Evolutionary conservation across 2,329 filamentous ascomycete genomes (phyloP), one percentile per base, ranked within the genome.

Genomic region (Juglanconis oblonga): DNA sequence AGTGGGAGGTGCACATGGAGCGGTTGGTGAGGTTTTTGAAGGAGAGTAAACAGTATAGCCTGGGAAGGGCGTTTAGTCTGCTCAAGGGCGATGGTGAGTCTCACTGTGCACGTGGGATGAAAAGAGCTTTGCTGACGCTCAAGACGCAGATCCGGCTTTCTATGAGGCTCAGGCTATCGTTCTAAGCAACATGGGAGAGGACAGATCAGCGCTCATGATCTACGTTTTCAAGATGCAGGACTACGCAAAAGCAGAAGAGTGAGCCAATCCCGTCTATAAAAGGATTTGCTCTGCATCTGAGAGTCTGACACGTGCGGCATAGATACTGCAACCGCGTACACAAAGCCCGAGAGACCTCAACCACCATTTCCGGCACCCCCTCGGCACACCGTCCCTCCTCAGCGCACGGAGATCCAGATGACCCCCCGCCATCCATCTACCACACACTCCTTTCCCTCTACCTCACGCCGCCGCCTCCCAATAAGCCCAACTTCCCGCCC

Each of bases 181-280:
- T 24, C 84, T 98, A 44, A 92, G 91, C 74, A 96, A 95, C 67
- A 97, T 98, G 91, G 92, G 91, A 6, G 89, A 94, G 68, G 93
- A 99, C 76, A 93, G 92, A 71, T 92, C 98, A 74, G 95, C 95
- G 0, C 78, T 99, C n/a, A 90, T 95, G 71, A 97, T 99, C 55
- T 99, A 97, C 72, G 94, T 98, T 33, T 99, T 97, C 76, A 95
- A 94, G 73, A 85, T 99, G 73, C 79, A 90, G 66, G 89, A 97
- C 72, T 94, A 91, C 64, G 79, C 78, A 11, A 98, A 97, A 74
- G 95, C 95, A 36, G 95, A 99, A 82, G 92, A 97, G 88, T 97
- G 78, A 63, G 87, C 80, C 40, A 72, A 70, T 51, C 13, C 33
- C 31, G 56, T 54, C 29, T 31, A 13, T 29, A 11, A 29, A 9